phyloP scores from a whole-genome alignment of 1,284 basidiomycete species.

The Fomitopsis palustris region DNA sequence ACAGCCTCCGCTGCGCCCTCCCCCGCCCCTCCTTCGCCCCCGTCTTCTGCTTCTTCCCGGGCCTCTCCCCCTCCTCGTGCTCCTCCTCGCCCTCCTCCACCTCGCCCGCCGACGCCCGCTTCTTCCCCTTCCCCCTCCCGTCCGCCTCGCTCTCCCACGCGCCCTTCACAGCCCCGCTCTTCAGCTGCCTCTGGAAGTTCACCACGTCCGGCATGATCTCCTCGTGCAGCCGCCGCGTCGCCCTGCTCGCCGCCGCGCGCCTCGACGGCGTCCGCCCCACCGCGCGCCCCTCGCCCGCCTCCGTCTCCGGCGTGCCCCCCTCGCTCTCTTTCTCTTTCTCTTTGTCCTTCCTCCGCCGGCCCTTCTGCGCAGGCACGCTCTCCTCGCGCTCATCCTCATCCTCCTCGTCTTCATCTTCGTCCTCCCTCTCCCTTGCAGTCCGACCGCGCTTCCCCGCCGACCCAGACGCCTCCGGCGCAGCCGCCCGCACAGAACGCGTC shows the following conservation, averaged over 20 bases:
- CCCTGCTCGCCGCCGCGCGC: conserved; percentile 65
- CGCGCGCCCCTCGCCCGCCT: conserved; percentile 14
- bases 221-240: conserved; percentile 56
- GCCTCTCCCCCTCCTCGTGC: conserved; percentile 26
- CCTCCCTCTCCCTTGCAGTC: not conserved
- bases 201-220: conserved; percentile 75
- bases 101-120: conserved; percentile 25
- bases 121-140: conserved; percentile 20
- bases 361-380: too few species aligned
- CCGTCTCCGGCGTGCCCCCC: too few species aligned
- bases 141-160: conserved; percentile 21
- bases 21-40: conserved; percentile 9
- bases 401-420: not conserved
- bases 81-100: conserved; percentile 13
- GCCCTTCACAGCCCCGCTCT: conserved; percentile 32
- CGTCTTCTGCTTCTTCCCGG: conserved; percentile 33
- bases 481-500: conserved; percentile 2
- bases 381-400: too few species aligned
- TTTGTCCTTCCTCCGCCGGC: too few species aligned
- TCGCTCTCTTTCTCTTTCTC: too few species aligned
- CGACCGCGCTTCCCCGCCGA: conserved; percentile 5
- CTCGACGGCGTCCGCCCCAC: conserved; percentile 28
- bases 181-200: conserved; percentile 64
- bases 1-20: conserved; percentile 14
- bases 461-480: conserved; percentile 1